These are phyloP conservation scores for Perilla frutescens DNA, from an alignment of 257 asterid species.

Conservation along the genomic window DNA sequence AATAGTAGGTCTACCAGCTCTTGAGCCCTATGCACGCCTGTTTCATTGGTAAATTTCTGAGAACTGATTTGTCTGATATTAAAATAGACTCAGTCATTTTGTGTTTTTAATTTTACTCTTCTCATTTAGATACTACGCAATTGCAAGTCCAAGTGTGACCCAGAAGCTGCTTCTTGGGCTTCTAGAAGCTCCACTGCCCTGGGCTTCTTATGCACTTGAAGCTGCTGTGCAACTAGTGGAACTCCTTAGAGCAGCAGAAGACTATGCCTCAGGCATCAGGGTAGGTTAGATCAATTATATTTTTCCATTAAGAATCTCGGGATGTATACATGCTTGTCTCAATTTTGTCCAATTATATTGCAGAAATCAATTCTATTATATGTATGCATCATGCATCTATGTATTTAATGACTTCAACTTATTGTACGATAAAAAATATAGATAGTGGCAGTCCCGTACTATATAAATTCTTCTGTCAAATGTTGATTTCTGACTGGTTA, in stretches of 20 bases:
- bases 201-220: conserved; percentile 95
- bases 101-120: conserved; percentile 14
- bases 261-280: conserved; percentile 73
- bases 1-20: conserved; percentile 89
- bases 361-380: too few species aligned
- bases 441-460: too few species aligned
- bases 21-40: conserved; percentile 89
- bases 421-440: too few species aligned
- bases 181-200: conserved; percentile 91
- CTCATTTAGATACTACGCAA: conserved; percentile 71
- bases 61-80: conserved; percentile 12
- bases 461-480: too few species aligned
- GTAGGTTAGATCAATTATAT: conserved; percentile 12
- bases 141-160: conserved; percentile 90
- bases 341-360: too few species aligned
- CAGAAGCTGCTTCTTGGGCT: conserved; percentile 88
- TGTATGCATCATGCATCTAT: too few species aligned
- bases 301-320: not conserved
- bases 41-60: conserved; percentile 65
- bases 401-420: too few species aligned
- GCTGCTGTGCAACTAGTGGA: conserved; percentile 95
- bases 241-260: conserved; percentile 91
- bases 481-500: too few species aligned
- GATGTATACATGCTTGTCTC: not conserved
- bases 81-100: conserved; percentile 1